Evolutionary conservation across 1,284 basidiomycete species (phyloP).

Genomic region (Boletellus deceptivus): DNA sequence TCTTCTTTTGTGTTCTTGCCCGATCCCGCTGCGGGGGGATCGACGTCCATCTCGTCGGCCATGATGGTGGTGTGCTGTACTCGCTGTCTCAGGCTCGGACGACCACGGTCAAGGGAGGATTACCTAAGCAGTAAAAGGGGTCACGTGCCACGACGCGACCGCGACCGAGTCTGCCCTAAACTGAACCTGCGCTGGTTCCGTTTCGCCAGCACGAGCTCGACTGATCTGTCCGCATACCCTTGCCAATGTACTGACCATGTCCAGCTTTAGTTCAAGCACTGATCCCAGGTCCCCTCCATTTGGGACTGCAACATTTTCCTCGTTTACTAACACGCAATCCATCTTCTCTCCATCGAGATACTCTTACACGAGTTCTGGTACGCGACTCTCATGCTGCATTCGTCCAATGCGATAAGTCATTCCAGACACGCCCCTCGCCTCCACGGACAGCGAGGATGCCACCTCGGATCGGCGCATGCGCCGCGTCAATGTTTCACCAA

Average conservation of each 20-base stretch:
- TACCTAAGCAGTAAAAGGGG: slow-evolving; percentile 17
- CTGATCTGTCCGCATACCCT: slow-evolving; percentile 5
- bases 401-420: neutral
- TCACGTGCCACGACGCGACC: slow-evolving; percentile 35
- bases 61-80: slow-evolving; percentile 34
- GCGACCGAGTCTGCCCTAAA: slow-evolving; percentile 36
- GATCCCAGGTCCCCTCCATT: slow-evolving; percentile 46
- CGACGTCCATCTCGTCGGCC: slow-evolving; percentile 83
- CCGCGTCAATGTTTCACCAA: slow-evolving; percentile 42
- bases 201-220: slow-evolving; percentile 13
- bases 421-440: slow-evolving; percentile 35
- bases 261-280: slow-evolving; percentile 35
- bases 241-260: slow-evolving; percentile 35
- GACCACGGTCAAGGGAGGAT: neutral
- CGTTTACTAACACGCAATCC: slow-evolving; percentile 42
- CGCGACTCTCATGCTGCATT: slow-evolving; percentile 6
- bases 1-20: slow-evolving; percentile 46
- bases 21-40: slow-evolving; percentile 46
- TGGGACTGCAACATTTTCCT: slow-evolving; percentile 51
- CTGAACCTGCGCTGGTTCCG: slow-evolving; percentile 22
- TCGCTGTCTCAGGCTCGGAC: too few species aligned
- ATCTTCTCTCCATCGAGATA: slow-evolving; percentile 44
- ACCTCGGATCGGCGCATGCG: slow-evolving; percentile 40
- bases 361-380: slow-evolving; percentile 40
- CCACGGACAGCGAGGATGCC: slow-evolving; percentile 40